phyloP scores from a whole-genome alignment of 2,329 filamentous ascomycete species.

The Coniella lustricola region DNA sequence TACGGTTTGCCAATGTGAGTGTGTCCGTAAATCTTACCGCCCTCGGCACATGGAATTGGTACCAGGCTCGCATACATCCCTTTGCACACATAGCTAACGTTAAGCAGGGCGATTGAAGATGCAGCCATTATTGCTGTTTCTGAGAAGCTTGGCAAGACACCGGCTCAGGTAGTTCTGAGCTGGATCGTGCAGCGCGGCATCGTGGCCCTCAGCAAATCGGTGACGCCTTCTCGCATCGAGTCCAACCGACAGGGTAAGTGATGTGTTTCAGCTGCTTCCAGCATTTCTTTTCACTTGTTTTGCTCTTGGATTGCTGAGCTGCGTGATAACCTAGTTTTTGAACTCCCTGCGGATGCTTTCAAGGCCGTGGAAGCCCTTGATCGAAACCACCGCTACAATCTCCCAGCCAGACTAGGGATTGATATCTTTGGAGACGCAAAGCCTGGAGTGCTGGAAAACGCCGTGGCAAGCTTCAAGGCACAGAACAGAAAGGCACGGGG shows the following conservation, averaged over 20 bases:
- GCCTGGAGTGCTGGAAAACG: conserved; percentile 11
- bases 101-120: conserved; percentile 39
- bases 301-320: not conserved
- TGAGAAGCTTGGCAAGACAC: conserved; percentile 41
- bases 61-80: not conserved
- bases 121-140: conserved; percentile 44
- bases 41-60: not conserved
- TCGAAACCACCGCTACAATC: conserved; percentile 13
- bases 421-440: conserved; percentile 17
- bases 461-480: conserved; percentile 15
- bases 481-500: conserved; percentile 13
- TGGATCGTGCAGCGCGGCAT: conserved; percentile 49
- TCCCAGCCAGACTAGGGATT: conserved; percentile 9
- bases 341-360: conserved; percentile 11
- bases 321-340: conserved; percentile 4
- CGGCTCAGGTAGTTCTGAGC: conserved; percentile 45
- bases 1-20: conserved; percentile 20
- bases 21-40: too few species aligned
- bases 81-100: not conserved
- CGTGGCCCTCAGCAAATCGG: conserved; percentile 47
- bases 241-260: conserved; percentile 32
- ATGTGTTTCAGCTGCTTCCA: not conserved
- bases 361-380: conserved; percentile 10
- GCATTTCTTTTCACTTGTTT: not conserved
- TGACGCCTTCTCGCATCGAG: conserved; percentile 43